Evolutionary conservation across 108 stramenopile species (phyloP).

Genomic region (Cyclotella atomus): DNA sequence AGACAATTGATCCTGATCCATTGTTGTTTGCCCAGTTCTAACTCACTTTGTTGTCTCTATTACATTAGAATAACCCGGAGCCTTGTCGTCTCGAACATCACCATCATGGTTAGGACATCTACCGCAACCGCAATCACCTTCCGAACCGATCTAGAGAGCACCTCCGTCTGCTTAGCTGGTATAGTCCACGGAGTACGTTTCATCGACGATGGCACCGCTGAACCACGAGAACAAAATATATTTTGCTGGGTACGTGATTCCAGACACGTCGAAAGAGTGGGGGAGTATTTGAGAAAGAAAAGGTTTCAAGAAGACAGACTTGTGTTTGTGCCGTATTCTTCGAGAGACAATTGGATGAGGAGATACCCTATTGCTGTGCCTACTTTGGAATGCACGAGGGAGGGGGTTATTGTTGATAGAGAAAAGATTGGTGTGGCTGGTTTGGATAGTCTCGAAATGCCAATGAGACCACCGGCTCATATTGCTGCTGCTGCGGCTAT

Average conservation of each 20-base stretch:
- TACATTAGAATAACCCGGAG: too few relatives aligned
- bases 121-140: neutral
- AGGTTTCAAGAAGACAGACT: neutral
- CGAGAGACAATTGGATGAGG: neutral
- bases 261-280: neutral
- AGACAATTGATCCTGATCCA: too few relatives aligned
- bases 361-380: slow-evolving; percentile 5
- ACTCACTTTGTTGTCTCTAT: too few relatives aligned
- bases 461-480: too few relatives aligned
- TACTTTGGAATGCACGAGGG: neutral
- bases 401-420: neutral
- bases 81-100: too few relatives aligned
- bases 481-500: neutral
- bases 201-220: neutral
- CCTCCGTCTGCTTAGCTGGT: neutral
- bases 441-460: too few relatives aligned
- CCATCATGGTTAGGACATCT: neutral
- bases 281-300: neutral
- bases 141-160: neutral
- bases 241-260: neutral
- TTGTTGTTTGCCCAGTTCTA: too few relatives aligned
- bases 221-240: neutral
- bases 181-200: neutral
- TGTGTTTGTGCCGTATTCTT: slow-evolving; percentile 7
- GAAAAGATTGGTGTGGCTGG: too few relatives aligned